Conservation (phyloP, 305 asterid genomes). For the Fraxinus sp. region DNA sequence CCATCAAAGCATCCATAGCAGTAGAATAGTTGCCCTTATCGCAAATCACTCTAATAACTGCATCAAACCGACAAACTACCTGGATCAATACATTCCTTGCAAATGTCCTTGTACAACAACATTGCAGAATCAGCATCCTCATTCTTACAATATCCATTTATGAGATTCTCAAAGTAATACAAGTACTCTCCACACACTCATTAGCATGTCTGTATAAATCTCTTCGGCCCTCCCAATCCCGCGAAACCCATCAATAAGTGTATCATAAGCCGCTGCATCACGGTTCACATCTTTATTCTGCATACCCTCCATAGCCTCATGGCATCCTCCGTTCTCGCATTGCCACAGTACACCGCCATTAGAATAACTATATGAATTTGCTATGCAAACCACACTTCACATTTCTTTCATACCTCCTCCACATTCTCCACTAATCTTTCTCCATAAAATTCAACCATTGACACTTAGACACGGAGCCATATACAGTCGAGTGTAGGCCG, state of each 20-base stretch:
- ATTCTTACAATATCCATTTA: conserved; percentile 55
- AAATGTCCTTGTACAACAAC: conserved; percentile 57
- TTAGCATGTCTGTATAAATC: conserved; percentile 60
- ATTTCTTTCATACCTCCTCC: conserved; percentile 71
- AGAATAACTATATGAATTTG: conserved; percentile 62
- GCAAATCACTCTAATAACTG: conserved; percentile 46
- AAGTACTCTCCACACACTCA: conserved; percentile 49
- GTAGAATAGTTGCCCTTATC: conserved; percentile 34
- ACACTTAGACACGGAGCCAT: not conserved
- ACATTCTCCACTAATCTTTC: conserved; percentile 66
- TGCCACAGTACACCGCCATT: conserved; percentile 56
- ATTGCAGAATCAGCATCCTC: conserved; percentile 47
- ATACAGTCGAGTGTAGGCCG: no score
- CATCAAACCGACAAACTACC: conserved; percentile 49
- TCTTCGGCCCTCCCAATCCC: conserved; percentile 67
- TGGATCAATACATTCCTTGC: conserved; percentile 47
- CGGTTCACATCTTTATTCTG: conserved; percentile 38
- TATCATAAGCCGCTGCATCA: conserved; percentile 56
- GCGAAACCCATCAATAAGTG: conserved; percentile 64
- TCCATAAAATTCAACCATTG: conserved; percentile 69
- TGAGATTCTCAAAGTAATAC: conserved; percentile 67
- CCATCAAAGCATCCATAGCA: conserved; percentile 43
- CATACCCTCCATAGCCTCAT: conserved; percentile 54
- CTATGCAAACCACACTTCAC: conserved; percentile 36
- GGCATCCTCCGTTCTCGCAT: conserved; percentile 49